Percentiles rank a stretch among this genome's conserved stretches.
Conservation (phyloP, 2,329 filamentous ascomycete species). For the Penicillium polonicum region DNA sequence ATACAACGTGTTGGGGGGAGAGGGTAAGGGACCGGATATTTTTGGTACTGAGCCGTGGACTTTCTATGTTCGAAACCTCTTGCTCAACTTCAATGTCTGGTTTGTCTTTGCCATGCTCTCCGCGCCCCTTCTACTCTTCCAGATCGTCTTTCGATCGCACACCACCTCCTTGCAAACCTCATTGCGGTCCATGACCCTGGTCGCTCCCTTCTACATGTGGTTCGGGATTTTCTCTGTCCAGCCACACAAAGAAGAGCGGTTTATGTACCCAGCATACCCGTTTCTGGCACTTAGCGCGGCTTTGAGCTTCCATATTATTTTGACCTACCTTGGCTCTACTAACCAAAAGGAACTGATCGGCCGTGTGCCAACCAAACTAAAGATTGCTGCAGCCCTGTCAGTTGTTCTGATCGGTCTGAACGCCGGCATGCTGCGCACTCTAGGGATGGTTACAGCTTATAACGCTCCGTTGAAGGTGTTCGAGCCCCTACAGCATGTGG, state of each 20-base stretch:
- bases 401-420: conserved; percentile 64
- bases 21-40: conserved; percentile 77
- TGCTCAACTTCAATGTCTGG: conserved; percentile 95
- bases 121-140: conserved; percentile 71
- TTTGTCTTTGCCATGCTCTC: conserved; percentile 75
- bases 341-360: conserved; percentile 66
- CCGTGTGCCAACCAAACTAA: conserved; percentile 72
- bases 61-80: conserved; percentile 88
- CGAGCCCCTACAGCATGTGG: conserved; percentile 47
- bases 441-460: conserved; percentile 78
- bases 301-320: conserved; percentile 75
- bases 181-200: conserved; percentile 73
- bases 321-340: conserved; percentile 70
- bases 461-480: conserved; percentile 72
- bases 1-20: conserved; percentile 88
- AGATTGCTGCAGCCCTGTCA: conserved; percentile 61
- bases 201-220: conserved; percentile 92
- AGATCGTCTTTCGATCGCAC: conserved; percentile 64
- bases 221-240: conserved; percentile 85
- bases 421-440: conserved; percentile 67
- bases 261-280: conserved; percentile 97
- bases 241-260: conserved; percentile 95
- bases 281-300: conserved; percentile 86
- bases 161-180: conserved; percentile 66
- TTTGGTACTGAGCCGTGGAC: conserved; percentile 97